phyloP scores from a whole-genome alignment of 2,329 filamentous ascomycete species.

The Sporothrix inflata region DNA sequence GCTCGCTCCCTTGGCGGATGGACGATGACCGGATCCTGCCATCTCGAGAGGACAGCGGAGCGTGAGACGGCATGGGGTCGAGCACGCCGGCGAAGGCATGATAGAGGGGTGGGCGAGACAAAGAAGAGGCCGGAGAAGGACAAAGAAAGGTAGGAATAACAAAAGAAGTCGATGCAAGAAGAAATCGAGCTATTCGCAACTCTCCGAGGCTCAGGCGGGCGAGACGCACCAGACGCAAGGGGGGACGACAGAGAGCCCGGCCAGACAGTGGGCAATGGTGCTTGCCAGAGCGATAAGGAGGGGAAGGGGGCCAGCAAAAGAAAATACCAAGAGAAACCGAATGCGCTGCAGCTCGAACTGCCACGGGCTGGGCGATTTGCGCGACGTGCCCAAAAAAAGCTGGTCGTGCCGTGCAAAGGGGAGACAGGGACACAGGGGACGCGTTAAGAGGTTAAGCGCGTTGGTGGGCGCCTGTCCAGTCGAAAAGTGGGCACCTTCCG shows the following conservation, averaged over 20 bases:
- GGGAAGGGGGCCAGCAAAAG: not conserved
- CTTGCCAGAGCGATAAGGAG: not conserved
- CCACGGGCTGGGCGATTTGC: slow-evolving; percentile 15
- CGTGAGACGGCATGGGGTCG: slow-evolving; percentile 45
- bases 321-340: not conserved
- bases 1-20: slow-evolving; percentile 39
- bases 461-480: slow-evolving; percentile 2
- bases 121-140: not conserved
- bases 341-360: slow-evolving; percentile 9
- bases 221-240: slow-evolving; percentile 15
- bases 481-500: slow-evolving; percentile 17
- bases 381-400: slow-evolving; percentile 26
- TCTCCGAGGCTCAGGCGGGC: slow-evolving; percentile 7
- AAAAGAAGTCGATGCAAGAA: not conserved
- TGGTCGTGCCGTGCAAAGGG: slow-evolving; percentile 1
- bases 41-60: slow-evolving; percentile 44
- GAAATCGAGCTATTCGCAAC: not conserved
- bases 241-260: not conserved
- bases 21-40: slow-evolving; percentile 40
- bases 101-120: slow-evolving; percentile 35
- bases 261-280: not conserved
- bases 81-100: slow-evolving; percentile 43
- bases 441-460: slow-evolving; percentile 34
- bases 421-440: slow-evolving; percentile 18
- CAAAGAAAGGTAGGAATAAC: not conserved